Evolutionary conservation across 768 basidiomycete genomes (phyloP).

Genomic region (Candolleomyces eurysporus): DNA sequence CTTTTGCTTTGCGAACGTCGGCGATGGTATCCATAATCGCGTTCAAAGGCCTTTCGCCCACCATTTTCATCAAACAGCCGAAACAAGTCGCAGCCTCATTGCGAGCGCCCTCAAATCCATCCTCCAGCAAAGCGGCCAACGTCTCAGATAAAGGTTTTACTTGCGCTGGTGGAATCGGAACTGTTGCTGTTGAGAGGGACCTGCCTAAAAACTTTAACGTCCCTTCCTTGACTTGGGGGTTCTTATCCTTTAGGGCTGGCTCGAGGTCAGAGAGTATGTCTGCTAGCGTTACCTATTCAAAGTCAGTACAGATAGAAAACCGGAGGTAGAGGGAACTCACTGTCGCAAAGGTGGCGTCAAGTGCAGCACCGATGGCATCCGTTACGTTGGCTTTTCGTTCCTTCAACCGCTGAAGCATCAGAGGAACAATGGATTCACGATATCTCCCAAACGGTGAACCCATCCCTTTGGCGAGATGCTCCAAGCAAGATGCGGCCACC

Average conservation of each 20-base stretch:
- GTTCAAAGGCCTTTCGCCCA: slow-evolving; percentile 89
- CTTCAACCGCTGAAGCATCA: slow-evolving; percentile 86
- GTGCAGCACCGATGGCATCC: slow-evolving; percentile 80
- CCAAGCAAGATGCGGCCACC: slow-evolving; percentile 80
- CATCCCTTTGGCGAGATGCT: slow-evolving; percentile 82
- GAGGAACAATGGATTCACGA: slow-evolving; percentile 67
- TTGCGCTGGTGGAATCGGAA: slow-evolving; percentile 69
- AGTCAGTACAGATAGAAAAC: slow-evolving; percentile 11
- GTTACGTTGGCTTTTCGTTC: slow-evolving; percentile 91
- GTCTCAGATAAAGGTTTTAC: slow-evolving; percentile 81
- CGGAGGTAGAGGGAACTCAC: slow-evolving; percentile 43
- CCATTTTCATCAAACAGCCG: slow-evolving; percentile 93
- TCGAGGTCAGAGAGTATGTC: slow-evolving; percentile 85
- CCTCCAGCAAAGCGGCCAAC: slow-evolving; percentile 76
- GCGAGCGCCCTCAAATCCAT: slow-evolving; percentile 85
- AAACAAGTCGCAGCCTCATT: slow-evolving; percentile 87
- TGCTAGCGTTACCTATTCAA: slow-evolving; percentile 63
- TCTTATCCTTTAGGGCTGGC: slow-evolving; percentile 79
- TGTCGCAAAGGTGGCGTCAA: slow-evolving; percentile 85
- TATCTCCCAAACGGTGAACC: slow-evolving; percentile 72
- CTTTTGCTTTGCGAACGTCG: slow-evolving; percentile 86
- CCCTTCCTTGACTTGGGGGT: slow-evolving; percentile 95
- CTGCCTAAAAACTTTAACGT: slow-evolving; percentile 84
- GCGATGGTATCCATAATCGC: slow-evolving; percentile 82
- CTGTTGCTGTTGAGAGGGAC: slow-evolving; percentile 67